A percentile compares a stretch with the other conserved stretches of the same genome.
phyloP scores from a whole-genome alignment of 108 stramenopile genomes.

The Cyclostephanos invisitatus region DNA sequence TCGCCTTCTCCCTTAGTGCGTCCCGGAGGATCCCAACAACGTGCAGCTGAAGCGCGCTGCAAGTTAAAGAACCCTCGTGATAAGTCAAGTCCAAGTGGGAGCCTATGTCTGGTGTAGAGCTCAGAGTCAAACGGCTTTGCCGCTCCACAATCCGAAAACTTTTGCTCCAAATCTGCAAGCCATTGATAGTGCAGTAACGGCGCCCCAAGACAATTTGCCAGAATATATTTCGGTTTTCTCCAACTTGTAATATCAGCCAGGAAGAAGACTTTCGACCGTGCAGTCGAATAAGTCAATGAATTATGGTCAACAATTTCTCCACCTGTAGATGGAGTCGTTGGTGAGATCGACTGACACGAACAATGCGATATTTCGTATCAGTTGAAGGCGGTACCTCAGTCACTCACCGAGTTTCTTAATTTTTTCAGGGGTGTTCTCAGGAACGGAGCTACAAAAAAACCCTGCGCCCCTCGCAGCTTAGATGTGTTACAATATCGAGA shows the following conservation, averaged over 20 bases:
- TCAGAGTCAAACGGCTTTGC: conserved; percentile 37
- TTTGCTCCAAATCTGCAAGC: conserved; percentile 32
- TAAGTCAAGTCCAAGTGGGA: conserved; percentile 42
- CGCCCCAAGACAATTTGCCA: conserved; percentile 35
- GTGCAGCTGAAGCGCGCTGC: conserved; percentile 44
- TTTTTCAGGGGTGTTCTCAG: conserved; percentile 4
- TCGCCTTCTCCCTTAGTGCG: conserved; percentile 9
- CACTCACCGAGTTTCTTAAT: conserved; percentile 24
- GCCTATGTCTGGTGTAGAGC: conserved; percentile 33
- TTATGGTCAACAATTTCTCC: conserved; percentile 9
- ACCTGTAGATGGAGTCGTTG: background rate
- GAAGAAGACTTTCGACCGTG: conserved; percentile 20
- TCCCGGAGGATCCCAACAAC: conserved; percentile 39
- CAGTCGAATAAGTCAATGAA: conserved; percentile 1
- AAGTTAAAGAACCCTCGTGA: conserved; percentile 24
- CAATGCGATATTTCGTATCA: too few relatives aligned
- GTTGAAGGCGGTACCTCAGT: background rate
- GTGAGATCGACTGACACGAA: background rate
- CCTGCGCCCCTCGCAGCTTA: too few relatives aligned
- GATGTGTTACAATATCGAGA: background rate
- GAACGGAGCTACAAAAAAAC: background rate
- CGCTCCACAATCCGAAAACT: conserved; percentile 15
- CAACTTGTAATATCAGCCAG: conserved; percentile 17
- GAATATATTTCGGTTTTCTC: conserved; percentile 44
- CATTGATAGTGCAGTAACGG: conserved; percentile 45